Conservation (phyloP, 2,329 filamentous ascomycete species). For the Periconia digitata region DNA sequence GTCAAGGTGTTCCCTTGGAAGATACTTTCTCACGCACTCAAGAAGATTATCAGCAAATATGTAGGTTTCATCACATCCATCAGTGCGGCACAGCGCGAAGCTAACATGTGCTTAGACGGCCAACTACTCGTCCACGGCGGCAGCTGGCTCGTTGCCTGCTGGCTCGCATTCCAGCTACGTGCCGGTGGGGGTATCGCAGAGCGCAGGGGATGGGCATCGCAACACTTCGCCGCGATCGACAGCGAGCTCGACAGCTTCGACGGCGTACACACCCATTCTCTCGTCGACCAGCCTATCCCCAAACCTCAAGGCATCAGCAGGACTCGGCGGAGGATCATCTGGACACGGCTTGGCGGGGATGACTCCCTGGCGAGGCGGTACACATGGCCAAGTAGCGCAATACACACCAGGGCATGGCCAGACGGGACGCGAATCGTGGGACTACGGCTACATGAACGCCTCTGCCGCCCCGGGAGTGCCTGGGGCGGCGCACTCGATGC, state of each 20-base stretch:
- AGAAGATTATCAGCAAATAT: conserved; percentile 99
- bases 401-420: conserved; percentile 34
- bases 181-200: conserved; percentile 50
- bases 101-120: conserved; percentile 57
- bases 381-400: conserved; percentile 35
- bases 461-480: conserved; percentile 28
- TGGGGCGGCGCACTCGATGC: conserved; percentile 32
- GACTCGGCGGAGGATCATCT: conserved; percentile 39
- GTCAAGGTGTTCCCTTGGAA: conserved; percentile 99
- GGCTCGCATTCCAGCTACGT: conserved; percentile 34
- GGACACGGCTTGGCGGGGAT: conserved; percentile 37
- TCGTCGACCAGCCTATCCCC: conserved; percentile 50
- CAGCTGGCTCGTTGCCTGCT: conserved; percentile 47
- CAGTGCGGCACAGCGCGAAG: conserved; percentile 25
- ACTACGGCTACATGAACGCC: conserved; percentile 38
- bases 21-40: conserved; percentile 79
- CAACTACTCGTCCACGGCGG: conserved; percentile 68
- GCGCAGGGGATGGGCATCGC: conserved; percentile 51
- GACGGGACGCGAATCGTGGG: conserved; percentile 38
- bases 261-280: conserved; percentile 47
- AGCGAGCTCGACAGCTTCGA: conserved; percentile 47
- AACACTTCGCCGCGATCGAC: conserved; percentile 53
- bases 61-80: conserved; percentile 49
- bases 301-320: conserved; percentile 44
- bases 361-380: conserved; percentile 36